Evolutionary conservation across 2,329 filamentous ascomycete species (phyloP).

Genomic region (Pseudopyricularia cyperi): DNA sequence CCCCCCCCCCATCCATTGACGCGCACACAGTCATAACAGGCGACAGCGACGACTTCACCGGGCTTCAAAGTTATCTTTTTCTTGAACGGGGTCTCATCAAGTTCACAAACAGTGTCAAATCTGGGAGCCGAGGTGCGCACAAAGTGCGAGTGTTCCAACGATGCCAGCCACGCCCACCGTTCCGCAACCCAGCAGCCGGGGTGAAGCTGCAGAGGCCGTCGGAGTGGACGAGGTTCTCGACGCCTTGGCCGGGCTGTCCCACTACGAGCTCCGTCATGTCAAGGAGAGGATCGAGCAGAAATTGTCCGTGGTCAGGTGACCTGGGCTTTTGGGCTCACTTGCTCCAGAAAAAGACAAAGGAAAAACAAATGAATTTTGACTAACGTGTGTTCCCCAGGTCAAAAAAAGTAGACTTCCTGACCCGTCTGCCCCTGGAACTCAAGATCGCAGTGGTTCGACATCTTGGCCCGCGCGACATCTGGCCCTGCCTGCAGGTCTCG

Average conservation of each 20-base stretch:
- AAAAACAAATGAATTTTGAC: background rate
- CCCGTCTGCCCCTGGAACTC: slow-evolving; percentile 9
- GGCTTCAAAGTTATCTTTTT: no score
- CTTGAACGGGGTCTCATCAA: no score
- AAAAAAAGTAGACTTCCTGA: slow-evolving; percentile 6
- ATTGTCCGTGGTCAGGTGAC: background rate
- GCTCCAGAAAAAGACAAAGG: background rate
- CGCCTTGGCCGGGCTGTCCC: background rate
- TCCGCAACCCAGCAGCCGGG: no score
- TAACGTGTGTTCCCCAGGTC: background rate
- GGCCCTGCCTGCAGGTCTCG: slow-evolving; percentile 8
- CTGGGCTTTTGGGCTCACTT: no score
- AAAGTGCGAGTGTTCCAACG: no score
- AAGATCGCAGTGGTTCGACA: slow-evolving; percentile 6
- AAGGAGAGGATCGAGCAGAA: background rate
- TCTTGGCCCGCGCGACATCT: slow-evolving; percentile 7
- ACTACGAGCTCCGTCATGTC: background rate
- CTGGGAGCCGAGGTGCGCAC: no score
- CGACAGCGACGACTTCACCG: no score
- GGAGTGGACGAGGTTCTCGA: background rate
- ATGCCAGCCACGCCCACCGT: no score
- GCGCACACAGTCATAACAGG: no score
- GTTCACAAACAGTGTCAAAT: no score
- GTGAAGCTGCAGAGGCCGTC: no score
- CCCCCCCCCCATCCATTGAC: no score